Conservation (phyloP, 73 alveolate genomes). For the Paramecium tetraurelia region DNA sequence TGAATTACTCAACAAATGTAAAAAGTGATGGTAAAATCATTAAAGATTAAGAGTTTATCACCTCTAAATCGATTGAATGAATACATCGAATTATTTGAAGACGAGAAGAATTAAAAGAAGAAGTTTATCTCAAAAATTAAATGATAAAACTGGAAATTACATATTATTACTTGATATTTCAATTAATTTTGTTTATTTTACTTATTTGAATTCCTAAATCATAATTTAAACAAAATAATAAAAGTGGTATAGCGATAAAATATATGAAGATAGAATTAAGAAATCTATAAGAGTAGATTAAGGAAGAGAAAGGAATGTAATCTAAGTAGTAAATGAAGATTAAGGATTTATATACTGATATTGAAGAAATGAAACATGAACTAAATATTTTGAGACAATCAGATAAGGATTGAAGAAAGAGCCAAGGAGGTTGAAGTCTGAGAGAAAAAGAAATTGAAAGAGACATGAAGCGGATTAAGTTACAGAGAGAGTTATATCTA, state of each 20-base stretch:
- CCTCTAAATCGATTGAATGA: constrained; percentile 4
- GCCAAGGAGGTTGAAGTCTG: neutral
- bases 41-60: neutral
- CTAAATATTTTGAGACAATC: neutral
- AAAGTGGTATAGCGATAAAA: constrained; percentile 29
- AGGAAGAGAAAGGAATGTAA: neutral
- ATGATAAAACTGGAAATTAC: too few species aligned
- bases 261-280: constrained; percentile 8
- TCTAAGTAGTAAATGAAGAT: neutral
- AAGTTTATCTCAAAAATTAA: neutral
- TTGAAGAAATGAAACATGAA: neutral
- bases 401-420: neutral
- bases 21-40: neutral
- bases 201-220: too few species aligned
- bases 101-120: constrained; percentile 18
- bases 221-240: neutral
- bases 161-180: too few species aligned
- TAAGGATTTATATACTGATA: neutral
- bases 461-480: neutral
- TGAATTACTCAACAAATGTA: neutral
- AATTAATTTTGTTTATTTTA: too few species aligned
- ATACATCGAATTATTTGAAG: constrained; percentile 24
- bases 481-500: neutral
- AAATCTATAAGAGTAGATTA: neutral
- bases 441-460: constrained; percentile 14